These are phyloP conservation scores for Alliaria petiolata DNA, from an alignment of 345 rosid genomes.

Conservation along the genomic window DNA sequence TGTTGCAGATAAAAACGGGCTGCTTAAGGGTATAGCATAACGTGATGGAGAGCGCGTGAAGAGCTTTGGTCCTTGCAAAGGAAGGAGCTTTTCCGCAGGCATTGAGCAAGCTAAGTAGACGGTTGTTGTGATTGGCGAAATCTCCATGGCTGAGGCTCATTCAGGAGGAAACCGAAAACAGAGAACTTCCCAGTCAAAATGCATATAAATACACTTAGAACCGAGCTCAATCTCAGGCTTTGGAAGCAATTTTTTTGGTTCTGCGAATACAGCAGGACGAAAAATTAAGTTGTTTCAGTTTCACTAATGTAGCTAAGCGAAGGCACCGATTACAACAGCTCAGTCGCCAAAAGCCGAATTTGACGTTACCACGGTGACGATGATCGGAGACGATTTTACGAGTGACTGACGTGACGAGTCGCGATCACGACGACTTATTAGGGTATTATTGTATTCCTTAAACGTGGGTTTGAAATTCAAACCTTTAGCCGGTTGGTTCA, in stretches of 20 bases:
- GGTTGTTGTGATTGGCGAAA: slow-evolving; percentile 37
- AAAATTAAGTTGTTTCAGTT: background rate
- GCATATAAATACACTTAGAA: background rate
- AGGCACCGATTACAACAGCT: background rate
- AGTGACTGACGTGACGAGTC: background rate
- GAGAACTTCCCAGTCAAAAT: background rate
- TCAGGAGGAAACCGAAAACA: slow-evolving; percentile 19
- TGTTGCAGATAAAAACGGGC: slow-evolving; percentile 55
- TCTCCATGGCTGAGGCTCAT: slow-evolving; percentile 45
- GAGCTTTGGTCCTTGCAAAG: slow-evolving; percentile 45
- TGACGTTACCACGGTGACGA: background rate
- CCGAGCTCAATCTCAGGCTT: slow-evolving; percentile 3
- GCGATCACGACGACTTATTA: background rate
- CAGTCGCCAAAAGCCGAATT: background rate
- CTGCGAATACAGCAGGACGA: background rate
- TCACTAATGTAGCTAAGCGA: background rate
- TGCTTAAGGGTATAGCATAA: slow-evolving; percentile 39
- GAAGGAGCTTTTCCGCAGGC: slow-evolving; percentile 43
- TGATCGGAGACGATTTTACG: background rate
- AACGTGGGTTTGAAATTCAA: too few relatives aligned
- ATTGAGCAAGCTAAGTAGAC: slow-evolving; percentile 48
- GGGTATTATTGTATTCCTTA: too few relatives aligned
- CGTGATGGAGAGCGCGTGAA: slow-evolving; percentile 67
- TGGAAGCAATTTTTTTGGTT: too few relatives aligned
- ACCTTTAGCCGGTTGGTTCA: background rate